These are phyloP conservation scores for Dentipellis sp. DNA, from an alignment of 768 basidiomycete genomes.

Conservation along the genomic window DNA sequence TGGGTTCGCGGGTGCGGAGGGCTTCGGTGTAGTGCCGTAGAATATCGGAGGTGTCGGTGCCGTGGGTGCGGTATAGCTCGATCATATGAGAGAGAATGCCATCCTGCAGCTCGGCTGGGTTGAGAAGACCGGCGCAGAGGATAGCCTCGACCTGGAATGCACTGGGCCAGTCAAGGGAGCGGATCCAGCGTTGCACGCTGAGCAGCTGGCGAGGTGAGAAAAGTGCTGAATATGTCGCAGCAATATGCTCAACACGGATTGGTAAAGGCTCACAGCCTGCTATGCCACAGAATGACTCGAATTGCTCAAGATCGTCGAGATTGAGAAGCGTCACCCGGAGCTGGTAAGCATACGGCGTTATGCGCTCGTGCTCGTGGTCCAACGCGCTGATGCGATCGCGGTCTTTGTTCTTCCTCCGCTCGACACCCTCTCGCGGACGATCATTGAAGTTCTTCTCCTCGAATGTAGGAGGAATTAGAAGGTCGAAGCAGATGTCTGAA, in stretches of 20 bases:
- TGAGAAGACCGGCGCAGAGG: constrained; percentile 51
- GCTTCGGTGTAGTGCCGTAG: constrained; percentile 46
- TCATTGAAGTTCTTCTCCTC: constrained; percentile 52
- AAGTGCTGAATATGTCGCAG: constrained; percentile 38
- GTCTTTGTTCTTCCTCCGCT: constrained; percentile 33
- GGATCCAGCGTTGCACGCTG: constrained; percentile 34
- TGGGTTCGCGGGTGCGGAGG: constrained; percentile 35
- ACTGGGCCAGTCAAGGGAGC: constrained; percentile 48
- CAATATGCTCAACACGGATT: constrained; percentile 26
- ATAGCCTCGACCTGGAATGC: constrained; percentile 74
- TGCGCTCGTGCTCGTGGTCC: constrained; percentile 43
- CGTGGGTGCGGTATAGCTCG: constrained; percentile 27
- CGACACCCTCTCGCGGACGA: constrained; percentile 29
- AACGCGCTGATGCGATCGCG: constrained; percentile 51
- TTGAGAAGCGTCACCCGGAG: constrained; percentile 54
- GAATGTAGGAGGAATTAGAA: constrained; percentile 43
- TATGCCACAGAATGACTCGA: constrained; percentile 42
- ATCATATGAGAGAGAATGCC: constrained; percentile 34
- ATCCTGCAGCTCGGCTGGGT: constrained; percentile 44
- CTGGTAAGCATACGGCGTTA: constrained; percentile 67
- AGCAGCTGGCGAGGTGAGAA: constrained; percentile 41
- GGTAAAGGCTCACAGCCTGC: constrained; percentile 32
- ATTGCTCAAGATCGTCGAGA: constrained; percentile 38
- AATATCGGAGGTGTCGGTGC: constrained; percentile 30
- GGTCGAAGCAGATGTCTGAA: constrained; percentile 9